These are phyloP conservation scores for Coffea canephora DNA, from an alignment of 257 asterid species.

Conservation along the genomic window DNA sequence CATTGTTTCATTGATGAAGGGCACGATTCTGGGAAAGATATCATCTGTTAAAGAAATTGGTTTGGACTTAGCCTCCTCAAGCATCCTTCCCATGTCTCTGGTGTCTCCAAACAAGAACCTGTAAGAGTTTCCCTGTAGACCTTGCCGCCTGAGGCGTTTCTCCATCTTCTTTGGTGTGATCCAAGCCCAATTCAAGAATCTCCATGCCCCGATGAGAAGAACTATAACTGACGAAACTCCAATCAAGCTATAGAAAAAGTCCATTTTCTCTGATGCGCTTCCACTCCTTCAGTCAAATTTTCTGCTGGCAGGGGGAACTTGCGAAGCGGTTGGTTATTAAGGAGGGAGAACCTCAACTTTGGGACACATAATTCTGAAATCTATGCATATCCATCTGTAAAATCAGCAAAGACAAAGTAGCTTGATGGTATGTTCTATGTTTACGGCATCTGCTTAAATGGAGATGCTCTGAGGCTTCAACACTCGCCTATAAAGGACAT, in stretches of 20 bases:
- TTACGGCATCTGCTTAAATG: too few relatives aligned
- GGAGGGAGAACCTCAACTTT: neutral
- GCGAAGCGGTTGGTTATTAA: neutral
- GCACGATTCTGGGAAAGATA: constrained; percentile 19
- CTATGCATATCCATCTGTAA: too few relatives aligned
- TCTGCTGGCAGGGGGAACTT: neutral
- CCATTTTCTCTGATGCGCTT: constrained; percentile 2
- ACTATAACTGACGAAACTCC: neutral
- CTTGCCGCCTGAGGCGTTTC: constrained; percentile 23
- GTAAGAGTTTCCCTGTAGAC: constrained; percentile 28
- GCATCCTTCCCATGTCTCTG: constrained; percentile 17
- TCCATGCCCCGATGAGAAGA: constrained; percentile 19
- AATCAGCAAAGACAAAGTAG: too few relatives aligned
- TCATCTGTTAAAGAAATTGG: constrained; percentile 19
- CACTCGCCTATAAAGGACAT: too few relatives aligned
- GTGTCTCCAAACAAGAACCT: constrained; percentile 22
- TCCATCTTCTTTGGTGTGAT: constrained; percentile 25
- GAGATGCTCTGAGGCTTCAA: too few relatives aligned
- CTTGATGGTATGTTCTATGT: too few relatives aligned
- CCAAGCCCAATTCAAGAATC: constrained; percentile 27
- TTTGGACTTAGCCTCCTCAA: constrained; percentile 22
- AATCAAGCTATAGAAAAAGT: neutral
- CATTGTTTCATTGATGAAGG: constrained; percentile 17
- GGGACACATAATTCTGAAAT: too few relatives aligned
- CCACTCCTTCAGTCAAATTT: neutral